Percentiles rank a stretch among this genome's conserved stretches.
phyloP scores from a whole-genome alignment of 2,329 filamentous ascomycete genomes.

The Penicillium sp. region DNA sequence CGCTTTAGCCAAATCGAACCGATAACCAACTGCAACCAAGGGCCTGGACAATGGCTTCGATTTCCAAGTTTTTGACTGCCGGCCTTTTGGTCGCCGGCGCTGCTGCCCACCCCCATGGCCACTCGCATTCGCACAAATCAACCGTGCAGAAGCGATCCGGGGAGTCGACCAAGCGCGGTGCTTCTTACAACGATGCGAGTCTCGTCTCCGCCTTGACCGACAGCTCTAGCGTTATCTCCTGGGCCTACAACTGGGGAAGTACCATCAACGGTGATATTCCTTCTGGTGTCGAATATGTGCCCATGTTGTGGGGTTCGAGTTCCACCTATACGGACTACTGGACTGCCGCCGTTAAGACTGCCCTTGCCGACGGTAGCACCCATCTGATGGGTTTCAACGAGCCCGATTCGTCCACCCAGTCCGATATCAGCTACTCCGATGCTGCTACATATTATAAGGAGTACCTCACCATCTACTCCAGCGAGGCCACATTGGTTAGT shows the following conservation, averaged over 20 bases:
- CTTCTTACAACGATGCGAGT: constrained; percentile 42
- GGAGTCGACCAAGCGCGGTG: constrained; percentile 29
- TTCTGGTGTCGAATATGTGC: constrained; percentile 43
- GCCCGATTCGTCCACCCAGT: constrained; percentile 42
- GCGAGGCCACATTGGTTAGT: constrained; percentile 42
- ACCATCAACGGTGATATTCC: constrained; percentile 31
- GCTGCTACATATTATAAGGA: constrained; percentile 39
- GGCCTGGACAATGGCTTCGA: constrained; percentile 34
- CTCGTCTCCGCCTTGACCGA: constrained; percentile 33
- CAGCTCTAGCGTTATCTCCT: constrained; percentile 32
- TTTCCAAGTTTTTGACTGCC: constrained; percentile 31
- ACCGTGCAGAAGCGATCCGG: constrained; percentile 16
- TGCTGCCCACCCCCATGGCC: constrained; percentile 26
- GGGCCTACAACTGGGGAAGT: constrained; percentile 50
- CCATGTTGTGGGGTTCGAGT: constrained; percentile 49
- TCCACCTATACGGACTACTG: constrained; percentile 37
- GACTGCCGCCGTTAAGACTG: constrained; percentile 33
- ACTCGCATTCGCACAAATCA: constrained; percentile 11
- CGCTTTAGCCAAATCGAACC: not conserved
- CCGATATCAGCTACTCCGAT: constrained; percentile 38
- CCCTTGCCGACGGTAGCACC: constrained; percentile 35
- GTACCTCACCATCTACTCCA: constrained; percentile 41
- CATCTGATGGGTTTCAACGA: constrained; percentile 51
- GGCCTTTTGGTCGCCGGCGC: constrained; percentile 33
- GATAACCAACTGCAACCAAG: constrained; percentile 9